These are phyloP conservation scores for Phoma sp. DNA, from an alignment of 2,329 filamentous ascomycete species.

Conservation along the genomic window DNA sequence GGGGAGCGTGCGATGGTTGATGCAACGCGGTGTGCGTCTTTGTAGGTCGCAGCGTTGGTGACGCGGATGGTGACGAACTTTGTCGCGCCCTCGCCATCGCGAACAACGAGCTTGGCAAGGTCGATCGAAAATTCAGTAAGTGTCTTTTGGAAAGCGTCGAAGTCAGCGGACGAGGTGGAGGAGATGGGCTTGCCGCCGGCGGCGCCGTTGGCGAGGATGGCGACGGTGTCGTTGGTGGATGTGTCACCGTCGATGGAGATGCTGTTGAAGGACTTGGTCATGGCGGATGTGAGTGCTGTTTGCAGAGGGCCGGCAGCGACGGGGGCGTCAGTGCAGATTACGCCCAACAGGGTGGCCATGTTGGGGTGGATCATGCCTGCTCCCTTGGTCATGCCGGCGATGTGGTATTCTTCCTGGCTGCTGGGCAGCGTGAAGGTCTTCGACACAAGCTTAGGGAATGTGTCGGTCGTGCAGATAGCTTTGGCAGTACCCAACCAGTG, in stretches of 20 bases:
- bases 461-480: conserved; percentile 98
- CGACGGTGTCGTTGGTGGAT: conserved; percentile 95
- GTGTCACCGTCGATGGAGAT: conserved; percentile 98
- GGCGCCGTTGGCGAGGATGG: conserved; percentile 92
- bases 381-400: conserved; percentile 96
- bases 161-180: conserved; percentile 66
- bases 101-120: conserved; percentile 89
- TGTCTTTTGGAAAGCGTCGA: conserved; percentile 71
- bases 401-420: conserved; percentile 77
- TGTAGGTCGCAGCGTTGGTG: conserved; percentile 72
- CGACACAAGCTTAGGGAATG: conserved; percentile 94
- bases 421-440: conserved; percentile 84
- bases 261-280: conserved; percentile 89
- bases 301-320: conserved; percentile 73
- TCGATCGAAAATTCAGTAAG: conserved; percentile 81
- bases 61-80: conserved; percentile 97
- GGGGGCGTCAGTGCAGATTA: conserved; percentile 90
- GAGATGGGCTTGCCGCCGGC: conserved; percentile 74
- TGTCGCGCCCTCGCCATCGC: conserved; percentile 95
- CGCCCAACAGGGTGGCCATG: conserved; percentile 93
- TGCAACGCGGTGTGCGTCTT: conserved; percentile 79
- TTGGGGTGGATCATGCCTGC: conserved; percentile 99
- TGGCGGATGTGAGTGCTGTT: conserved; percentile 73
- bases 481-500: conserved; percentile 87
- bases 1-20: conserved; percentile 89